phyloP scores from a whole-genome alignment of 768 basidiomycete genomes.

The Trametes coccinea region DNA sequence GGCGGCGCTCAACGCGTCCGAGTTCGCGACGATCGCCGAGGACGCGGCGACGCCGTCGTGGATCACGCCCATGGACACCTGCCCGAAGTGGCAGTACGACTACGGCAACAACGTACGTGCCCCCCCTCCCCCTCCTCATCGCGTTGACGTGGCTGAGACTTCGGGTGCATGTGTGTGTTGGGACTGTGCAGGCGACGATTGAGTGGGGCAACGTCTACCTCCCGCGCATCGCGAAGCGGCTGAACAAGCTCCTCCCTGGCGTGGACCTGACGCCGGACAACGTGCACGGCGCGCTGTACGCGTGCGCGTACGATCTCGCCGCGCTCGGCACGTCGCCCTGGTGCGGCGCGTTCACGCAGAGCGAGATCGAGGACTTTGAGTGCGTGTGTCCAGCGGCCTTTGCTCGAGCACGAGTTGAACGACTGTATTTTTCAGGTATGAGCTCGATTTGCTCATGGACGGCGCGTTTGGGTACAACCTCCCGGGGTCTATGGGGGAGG shows the following conservation, averaged over 20 bases:
- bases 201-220: slow-evolving; percentile 39
- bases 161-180: too few relatives aligned
- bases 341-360: slow-evolving; percentile 39
- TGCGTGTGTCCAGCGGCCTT: neutral
- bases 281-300: slow-evolving; percentile 43
- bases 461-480: slow-evolving; percentile 40
- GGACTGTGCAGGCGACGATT: slow-evolving; percentile 20
- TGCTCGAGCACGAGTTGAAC: neutral
- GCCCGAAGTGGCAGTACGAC: slow-evolving; percentile 37
- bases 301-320: slow-evolving; percentile 44
- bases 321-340: slow-evolving; percentile 39
- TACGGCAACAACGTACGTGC: slow-evolving; percentile 33
- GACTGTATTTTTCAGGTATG: slow-evolving; percentile 27
- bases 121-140: too few relatives aligned
- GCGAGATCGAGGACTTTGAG: slow-evolving; percentile 40
- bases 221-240: slow-evolving; percentile 36
- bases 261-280: slow-evolving; percentile 37
- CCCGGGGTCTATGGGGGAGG: slow-evolving; percentile 34
- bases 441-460: slow-evolving; percentile 42
- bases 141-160: too few relatives aligned
- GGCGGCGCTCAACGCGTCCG: slow-evolving; percentile 28
- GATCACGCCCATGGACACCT: slow-evolving; percentile 45
- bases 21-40: slow-evolving; percentile 36
- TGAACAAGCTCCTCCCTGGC: slow-evolving; percentile 37
- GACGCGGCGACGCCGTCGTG: slow-evolving; percentile 39